Evolutionary conservation across 768 basidiomycete species (phyloP).

Genomic region (Pisolithus microcarpus): DNA sequence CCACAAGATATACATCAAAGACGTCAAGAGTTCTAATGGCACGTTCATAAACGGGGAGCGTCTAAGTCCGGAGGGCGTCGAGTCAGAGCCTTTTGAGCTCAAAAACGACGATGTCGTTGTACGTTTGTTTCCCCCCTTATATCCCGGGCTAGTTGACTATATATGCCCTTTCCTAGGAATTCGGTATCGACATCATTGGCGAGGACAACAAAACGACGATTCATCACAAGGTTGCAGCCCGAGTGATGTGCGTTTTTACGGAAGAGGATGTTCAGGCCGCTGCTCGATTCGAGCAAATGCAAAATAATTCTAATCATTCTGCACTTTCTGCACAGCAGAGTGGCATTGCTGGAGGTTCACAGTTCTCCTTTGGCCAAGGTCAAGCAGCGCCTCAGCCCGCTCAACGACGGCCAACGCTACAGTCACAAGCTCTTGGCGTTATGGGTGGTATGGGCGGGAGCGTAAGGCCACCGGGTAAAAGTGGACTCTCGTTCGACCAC

Average conservation of each 20-base stretch:
- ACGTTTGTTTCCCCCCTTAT: constrained; percentile 29
- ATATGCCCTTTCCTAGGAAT: constrained; percentile 56
- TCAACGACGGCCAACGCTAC: constrained; percentile 51
- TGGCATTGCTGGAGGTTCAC: constrained; percentile 16
- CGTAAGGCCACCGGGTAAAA: constrained; percentile 70
- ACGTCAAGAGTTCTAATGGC: constrained; percentile 96
- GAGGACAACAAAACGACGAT: constrained; percentile 98
- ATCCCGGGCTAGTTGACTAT: constrained; percentile 1
- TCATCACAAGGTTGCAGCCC: constrained; percentile 97
- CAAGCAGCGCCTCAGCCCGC: constrained; percentile 26
- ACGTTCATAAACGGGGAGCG: constrained; percentile 97
- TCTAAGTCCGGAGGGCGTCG: constrained; percentile 80
- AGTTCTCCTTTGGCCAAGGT: constrained; percentile 38
- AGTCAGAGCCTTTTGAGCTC: constrained; percentile 89
- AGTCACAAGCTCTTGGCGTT: constrained; percentile 54
- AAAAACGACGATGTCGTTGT: constrained; percentile 96
- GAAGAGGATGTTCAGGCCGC: constrained; percentile 79
- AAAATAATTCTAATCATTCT: constrained; percentile 29
- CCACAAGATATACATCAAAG: constrained; percentile 89
- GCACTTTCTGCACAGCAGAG: constrained; percentile 32
- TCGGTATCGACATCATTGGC: constrained; percentile 97
- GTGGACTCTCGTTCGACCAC: constrained; percentile 87
- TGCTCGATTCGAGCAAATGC: constrained; percentile 62
- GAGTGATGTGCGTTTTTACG: constrained; percentile 80
- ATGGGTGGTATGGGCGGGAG: constrained; percentile 75